phyloP scores from a whole-genome alignment of 768 basidiomycete genomes.

The Coprinellus micaceus region DNA sequence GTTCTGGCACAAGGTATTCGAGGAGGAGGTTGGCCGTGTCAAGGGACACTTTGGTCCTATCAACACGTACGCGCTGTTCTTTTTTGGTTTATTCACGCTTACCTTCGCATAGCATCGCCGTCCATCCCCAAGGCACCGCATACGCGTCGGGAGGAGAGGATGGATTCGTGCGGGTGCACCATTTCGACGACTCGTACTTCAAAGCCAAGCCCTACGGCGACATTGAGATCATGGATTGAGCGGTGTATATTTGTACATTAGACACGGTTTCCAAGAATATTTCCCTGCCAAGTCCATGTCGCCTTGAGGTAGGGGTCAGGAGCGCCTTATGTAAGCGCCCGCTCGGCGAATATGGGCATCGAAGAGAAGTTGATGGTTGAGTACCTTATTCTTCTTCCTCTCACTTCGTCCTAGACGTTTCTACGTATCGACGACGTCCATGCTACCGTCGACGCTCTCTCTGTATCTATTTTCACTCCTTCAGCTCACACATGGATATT shows the following conservation, averaged over 20 bases:
- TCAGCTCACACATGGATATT: conserved; percentile 11
- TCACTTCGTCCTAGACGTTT: neutral
- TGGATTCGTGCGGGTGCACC: conserved; percentile 87
- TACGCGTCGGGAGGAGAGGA: conserved; percentile 98
- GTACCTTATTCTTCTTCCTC: neutral
- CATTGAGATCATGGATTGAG: conserved; percentile 59
- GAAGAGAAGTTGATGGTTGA: neutral
- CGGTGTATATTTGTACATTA: neutral
- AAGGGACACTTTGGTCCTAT: conserved; percentile 97
- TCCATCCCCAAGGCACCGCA: conserved; percentile 81
- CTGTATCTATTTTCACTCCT: conserved; percentile 14
- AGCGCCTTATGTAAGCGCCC: neutral
- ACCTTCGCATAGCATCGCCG: conserved; percentile 64
- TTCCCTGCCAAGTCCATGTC: neutral
- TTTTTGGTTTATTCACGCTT: neutral
- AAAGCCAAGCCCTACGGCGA: conserved; percentile 89
- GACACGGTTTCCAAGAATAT: neutral
- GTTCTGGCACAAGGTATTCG: conserved; percentile 97
- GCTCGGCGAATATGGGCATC: too few species aligned
- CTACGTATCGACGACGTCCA: neutral
- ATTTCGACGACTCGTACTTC: conserved; percentile 95
- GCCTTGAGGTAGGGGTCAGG: neutral
- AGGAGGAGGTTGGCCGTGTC: conserved; percentile 95
- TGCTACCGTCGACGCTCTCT: conserved; percentile 10
- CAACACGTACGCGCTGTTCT: conserved; percentile 71